Base-by-base conservation (phyloP, 106 monocot species). In the Acorus calamus region DNA sequence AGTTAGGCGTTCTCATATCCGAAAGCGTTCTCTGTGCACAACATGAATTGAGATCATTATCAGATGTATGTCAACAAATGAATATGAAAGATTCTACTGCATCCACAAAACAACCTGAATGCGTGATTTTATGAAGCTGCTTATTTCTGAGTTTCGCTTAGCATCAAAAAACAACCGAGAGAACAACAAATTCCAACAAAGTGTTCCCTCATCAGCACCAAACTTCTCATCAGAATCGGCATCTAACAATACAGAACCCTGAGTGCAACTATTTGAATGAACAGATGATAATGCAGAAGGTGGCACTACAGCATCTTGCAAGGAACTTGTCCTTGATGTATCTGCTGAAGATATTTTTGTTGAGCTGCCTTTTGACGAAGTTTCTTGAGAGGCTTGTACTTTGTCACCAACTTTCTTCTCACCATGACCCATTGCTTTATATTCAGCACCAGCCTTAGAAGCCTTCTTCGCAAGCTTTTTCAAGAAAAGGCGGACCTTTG, bases 161-260 rank as follows among this genome's bases (percentile, higher is more conserved):
- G 77, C 88, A 86, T 99, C 98, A 79, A 99, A 99, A 85, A 92
- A 99, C 9, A 99, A 57, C 62, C 98, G 71, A 60, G 85, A 79
- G 50, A 92, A 79, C 41, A 99, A 69, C 57, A 92, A 53, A 76
- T 99, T 99, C 85, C 80, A 99, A 58, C 88, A 88, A 61, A 88
- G 63, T 11, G 86, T 88, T 64, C 92, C 92, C 68, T 92, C 98
- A 68, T 87, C 88, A 61, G 47, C 67, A 61, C 57, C 56, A 74
- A 69, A 49, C 58, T 86, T 92, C 59, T 86, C 88, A 64, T 77
- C 79, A 62, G 43, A 48, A 61, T 57, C 63, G 60, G 64, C 68
- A 64, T 86, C 85, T 73, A 84, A 61, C 42, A 60, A 56, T 4
- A 46, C 12, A 8, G 71, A 63, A 69, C 11, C 8, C 11, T 65